Evolutionary conservation across 106 monocot genomes (phyloP).

Genomic region (Platanthera zijinensis): DNA sequence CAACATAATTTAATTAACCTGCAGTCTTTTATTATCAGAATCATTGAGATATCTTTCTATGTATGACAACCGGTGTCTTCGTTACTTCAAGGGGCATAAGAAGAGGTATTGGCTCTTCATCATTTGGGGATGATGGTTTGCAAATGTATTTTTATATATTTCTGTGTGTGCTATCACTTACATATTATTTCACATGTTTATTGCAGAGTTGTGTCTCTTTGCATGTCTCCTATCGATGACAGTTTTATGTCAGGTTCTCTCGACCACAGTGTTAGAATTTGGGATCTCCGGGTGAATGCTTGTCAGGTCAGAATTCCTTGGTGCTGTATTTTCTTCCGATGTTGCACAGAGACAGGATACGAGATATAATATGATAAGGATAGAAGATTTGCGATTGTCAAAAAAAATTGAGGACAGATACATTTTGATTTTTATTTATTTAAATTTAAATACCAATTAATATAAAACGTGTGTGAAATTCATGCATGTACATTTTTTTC

Average conservation of each 20-base stretch:
- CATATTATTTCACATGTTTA: conserved; percentile 12
- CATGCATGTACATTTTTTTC: no score
- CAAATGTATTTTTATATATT: not conserved
- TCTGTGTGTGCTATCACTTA: not conserved
- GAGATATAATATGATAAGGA: no score
- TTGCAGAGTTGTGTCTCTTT: conserved; percentile 85
- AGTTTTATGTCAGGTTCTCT: conserved; percentile 99
- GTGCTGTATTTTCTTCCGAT: not conserved
- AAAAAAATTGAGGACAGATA: no score
- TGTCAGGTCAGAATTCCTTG: conserved; percentile 63
- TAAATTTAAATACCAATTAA: no score
- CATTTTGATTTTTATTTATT: no score
- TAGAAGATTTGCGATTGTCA: no score
- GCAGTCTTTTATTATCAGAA: conserved; percentile 28
- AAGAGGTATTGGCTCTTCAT: conserved; percentile 43
- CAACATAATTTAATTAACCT: not conserved
- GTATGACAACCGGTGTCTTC: conserved; percentile 96
- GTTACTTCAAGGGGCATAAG: conserved; percentile 98
- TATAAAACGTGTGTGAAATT: no score
- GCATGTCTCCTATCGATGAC: conserved; percentile 99
- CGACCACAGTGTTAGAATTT: conserved; percentile 93
- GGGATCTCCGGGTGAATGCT: conserved; percentile 99
- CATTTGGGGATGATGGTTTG: not conserved
- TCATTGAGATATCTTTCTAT: conserved; percentile 82
- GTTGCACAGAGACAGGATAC: no score